These are phyloP conservation scores for Picea glauca DNA, from an alignment of 75 land plant genomes.

Conservation along the genomic window DNA sequence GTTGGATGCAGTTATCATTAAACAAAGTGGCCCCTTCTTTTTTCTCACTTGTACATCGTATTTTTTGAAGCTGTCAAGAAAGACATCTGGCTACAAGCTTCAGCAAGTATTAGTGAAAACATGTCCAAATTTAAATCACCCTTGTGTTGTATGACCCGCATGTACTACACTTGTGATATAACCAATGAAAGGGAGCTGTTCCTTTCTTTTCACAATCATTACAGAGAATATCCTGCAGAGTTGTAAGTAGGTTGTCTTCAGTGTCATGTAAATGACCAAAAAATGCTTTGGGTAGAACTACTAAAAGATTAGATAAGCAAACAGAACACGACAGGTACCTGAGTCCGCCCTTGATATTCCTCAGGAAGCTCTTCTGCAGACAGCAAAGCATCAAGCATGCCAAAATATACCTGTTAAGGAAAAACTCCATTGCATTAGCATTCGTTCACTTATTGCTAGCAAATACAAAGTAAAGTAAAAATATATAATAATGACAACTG, in stretches of 20 bases:
- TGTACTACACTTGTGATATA: conserved; percentile 83
- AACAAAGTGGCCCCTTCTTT: no score
- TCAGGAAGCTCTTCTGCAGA: no score
- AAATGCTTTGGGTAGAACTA: conserved; percentile 6
- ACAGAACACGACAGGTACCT: conserved; percentile 26
- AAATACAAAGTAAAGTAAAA: not conserved
- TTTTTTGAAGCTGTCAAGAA: no score
- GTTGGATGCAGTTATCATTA: no score
- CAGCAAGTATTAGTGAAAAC: no score
- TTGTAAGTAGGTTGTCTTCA: not conserved
- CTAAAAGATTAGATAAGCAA: not conserved
- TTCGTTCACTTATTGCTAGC: not conserved
- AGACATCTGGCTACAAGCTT: no score
- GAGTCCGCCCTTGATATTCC: no score
- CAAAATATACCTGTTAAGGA: conserved; percentile 20
- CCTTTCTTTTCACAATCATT: conserved; percentile 91
- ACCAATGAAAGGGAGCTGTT: conserved; percentile 84
- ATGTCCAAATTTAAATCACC: conserved; percentile 31
- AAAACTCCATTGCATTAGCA: conserved; percentile 3
- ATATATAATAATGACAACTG: not conserved
- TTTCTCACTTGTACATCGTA: no score
- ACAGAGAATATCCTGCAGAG: conserved; percentile 85
- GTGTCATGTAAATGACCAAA: not conserved
- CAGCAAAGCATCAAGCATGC: no score
- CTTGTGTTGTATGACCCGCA: conserved; percentile 96